Evolutionary conservation across 257 asterid genomes (phyloP).

Genomic region (Solanum bulbocastanum): DNA sequence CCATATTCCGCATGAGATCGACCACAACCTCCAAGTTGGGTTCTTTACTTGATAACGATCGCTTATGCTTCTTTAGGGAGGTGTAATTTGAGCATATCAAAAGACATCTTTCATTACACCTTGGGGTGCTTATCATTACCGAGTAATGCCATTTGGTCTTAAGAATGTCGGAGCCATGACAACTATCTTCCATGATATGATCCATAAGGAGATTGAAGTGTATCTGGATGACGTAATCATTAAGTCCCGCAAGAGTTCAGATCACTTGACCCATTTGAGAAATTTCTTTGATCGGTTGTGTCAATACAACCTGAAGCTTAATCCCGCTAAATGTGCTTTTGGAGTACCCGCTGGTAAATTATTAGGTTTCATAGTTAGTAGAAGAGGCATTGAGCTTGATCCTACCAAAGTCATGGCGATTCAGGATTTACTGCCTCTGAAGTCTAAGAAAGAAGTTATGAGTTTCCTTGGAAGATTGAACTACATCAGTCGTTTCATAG

Average conservation of each 20-base stretch:
- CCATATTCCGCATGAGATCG: too few relatives aligned
- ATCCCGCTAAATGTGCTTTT: neutral
- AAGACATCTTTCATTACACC: neutral
- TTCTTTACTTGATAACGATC: too few relatives aligned
- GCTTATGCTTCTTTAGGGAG: too few relatives aligned
- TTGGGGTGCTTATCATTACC: neutral
- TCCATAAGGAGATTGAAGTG: neutral
- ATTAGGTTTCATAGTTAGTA: neutral
- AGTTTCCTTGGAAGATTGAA: too few relatives aligned
- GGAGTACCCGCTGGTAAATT: neutral
- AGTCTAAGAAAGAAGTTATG: too few relatives aligned
- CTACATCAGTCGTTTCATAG: too few relatives aligned
- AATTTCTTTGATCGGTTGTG: neutral
- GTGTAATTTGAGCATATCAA: too few relatives aligned
- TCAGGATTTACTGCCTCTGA: too few relatives aligned
- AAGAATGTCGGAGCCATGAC: too few relatives aligned
- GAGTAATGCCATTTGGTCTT: neutral
- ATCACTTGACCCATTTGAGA: neutral
- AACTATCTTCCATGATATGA: neutral
- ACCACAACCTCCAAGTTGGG: too few relatives aligned
- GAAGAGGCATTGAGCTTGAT: neutral
- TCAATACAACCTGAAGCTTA: neutral
- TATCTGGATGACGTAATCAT: neutral
- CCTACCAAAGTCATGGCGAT: neutral
- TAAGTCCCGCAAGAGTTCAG: neutral